A percentile compares a stretch with the other conserved stretches of the same genome.
phyloP scores from a whole-genome alignment of 768 basidiomycete species.

The Termitomyces sp. region DNA sequence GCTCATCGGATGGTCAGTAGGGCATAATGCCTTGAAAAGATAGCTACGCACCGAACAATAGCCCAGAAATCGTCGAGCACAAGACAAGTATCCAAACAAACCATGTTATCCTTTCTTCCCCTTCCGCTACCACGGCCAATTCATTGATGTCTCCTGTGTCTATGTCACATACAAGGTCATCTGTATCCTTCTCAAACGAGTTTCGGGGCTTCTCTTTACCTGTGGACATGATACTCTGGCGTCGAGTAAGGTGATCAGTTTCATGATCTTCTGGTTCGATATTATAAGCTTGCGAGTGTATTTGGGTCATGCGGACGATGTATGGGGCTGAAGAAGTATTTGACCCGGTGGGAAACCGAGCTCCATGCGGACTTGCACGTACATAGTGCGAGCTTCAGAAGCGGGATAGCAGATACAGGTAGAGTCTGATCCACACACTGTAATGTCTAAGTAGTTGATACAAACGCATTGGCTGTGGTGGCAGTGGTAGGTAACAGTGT shows the following conservation, averaged over 20 bases:
- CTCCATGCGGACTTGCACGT: background rate
- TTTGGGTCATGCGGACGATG: background rate
- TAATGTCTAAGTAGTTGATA: too few species aligned
- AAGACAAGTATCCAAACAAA: slow-evolving; percentile 77
- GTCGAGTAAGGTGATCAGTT: background rate
- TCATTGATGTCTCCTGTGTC: slow-evolving; percentile 54
- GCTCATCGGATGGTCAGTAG: background rate
- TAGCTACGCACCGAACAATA: slow-evolving; percentile 58
- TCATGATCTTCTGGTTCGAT: background rate
- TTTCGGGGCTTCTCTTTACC: background rate
- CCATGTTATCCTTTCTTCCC: slow-evolving; percentile 61
- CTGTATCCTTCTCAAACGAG: slow-evolving; percentile 5
- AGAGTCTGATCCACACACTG: too few species aligned
- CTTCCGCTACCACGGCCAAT: slow-evolving; percentile 53
- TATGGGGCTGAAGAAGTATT: background rate
- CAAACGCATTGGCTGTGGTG: too few species aligned
- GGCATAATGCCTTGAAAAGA: background rate
- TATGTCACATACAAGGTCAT: slow-evolving; percentile 17
- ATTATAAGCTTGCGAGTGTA: background rate
- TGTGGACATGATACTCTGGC: background rate
- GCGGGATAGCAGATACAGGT: too few species aligned
- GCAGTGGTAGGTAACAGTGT: too few species aligned
- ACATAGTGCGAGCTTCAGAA: background rate
- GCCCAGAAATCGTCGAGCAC: slow-evolving; percentile 70
- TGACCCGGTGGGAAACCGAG: background rate